Evolutionary conservation across 306 rosid species (phyloP).

Genomic region (Trifolium dubium): DNA sequence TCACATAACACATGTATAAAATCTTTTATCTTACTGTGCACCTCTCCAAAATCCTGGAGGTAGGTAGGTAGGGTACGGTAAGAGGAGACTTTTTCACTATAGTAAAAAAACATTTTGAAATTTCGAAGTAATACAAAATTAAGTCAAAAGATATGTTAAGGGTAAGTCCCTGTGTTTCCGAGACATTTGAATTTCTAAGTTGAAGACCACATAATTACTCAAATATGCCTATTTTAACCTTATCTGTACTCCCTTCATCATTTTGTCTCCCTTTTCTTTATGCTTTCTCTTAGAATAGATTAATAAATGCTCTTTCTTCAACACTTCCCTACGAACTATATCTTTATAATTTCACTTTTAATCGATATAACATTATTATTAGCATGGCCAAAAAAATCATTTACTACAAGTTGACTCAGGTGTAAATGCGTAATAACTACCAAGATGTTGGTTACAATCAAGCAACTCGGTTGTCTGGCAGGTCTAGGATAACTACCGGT

Average conservation of each 20-base stretch:
- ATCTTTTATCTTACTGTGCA: constrained; percentile 10
- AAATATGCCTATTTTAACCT: constrained; percentile 21
- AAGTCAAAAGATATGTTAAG: constrained; percentile 17
- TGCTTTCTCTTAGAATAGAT: constrained; percentile 14
- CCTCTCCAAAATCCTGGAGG: constrained; percentile 16
- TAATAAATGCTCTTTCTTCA: constrained; percentile 8
- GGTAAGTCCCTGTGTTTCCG: constrained; percentile 12
- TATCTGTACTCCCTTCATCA: background rate
- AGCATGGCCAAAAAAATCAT: background rate
- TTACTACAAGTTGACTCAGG: background rate
- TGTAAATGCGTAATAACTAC: background rate
- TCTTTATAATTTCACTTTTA: background rate
- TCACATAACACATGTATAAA: constrained; percentile 8
- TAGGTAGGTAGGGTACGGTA: constrained; percentile 15
- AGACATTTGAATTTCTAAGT: constrained; percentile 7
- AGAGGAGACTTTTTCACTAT: constrained; percentile 12
- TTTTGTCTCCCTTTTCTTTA: constrained; percentile 7
- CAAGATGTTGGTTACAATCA: constrained; percentile 13
- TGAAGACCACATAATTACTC: constrained; percentile 14
- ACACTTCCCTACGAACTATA: constrained; percentile 16
- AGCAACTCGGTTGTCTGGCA: background rate
- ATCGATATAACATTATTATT: constrained; percentile 1
- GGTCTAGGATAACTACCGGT: background rate
- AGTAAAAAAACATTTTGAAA: constrained; percentile 29
- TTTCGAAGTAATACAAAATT: background rate